A percentile compares a stretch with the other conserved stretches of the same genome.
Conservation (phyloP, 2,329 filamentous ascomycete genomes). For the Pseudopithomyces chartarum region DNA sequence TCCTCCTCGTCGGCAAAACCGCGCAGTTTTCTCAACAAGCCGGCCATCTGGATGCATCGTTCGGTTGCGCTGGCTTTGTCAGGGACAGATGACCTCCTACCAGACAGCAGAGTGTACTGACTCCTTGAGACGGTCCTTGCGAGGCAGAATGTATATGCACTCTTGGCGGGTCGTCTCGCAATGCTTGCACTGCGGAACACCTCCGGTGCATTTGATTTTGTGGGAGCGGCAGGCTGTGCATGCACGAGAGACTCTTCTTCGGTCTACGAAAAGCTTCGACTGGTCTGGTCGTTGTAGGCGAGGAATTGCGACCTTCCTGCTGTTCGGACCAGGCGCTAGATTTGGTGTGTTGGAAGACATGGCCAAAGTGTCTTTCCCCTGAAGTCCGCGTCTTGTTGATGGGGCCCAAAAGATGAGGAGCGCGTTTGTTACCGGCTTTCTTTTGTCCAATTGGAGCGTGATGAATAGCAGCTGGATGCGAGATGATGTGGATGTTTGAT, state of each 20-base stretch:
- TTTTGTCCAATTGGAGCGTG: too few relatives aligned
- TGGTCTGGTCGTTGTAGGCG: constrained; percentile 28
- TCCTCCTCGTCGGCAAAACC: constrained; percentile 24
- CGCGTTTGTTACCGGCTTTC: too few relatives aligned
- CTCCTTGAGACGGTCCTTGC: constrained; percentile 45
- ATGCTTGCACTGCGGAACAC: constrained; percentile 43
- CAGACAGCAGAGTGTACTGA: constrained; percentile 7
- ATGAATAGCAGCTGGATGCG: too few relatives aligned
- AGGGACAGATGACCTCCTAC: constrained; percentile 7
- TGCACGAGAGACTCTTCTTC: constrained; percentile 31
- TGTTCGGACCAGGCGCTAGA: constrained; percentile 4
- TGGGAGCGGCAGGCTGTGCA: constrained; percentile 44
- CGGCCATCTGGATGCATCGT: constrained; percentile 33
- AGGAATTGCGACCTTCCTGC: constrained; percentile 39
- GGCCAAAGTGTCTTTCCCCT: too few relatives aligned
- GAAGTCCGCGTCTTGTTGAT: too few relatives aligned
- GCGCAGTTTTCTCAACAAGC: constrained; percentile 24
- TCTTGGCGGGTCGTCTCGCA: constrained; percentile 38
- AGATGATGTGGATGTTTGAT: too few relatives aligned
- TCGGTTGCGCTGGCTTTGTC: constrained; percentile 31
- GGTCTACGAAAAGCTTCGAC: constrained; percentile 23
- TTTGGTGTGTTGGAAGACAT: constrained; percentile 12
- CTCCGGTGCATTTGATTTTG: constrained; percentile 49
- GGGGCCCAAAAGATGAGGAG: too few relatives aligned
- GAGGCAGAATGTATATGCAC: constrained; percentile 46